phyloP scores from a whole-genome alignment of 2,329 filamentous ascomycete species.

The Penicillium aurantiogriseum region DNA sequence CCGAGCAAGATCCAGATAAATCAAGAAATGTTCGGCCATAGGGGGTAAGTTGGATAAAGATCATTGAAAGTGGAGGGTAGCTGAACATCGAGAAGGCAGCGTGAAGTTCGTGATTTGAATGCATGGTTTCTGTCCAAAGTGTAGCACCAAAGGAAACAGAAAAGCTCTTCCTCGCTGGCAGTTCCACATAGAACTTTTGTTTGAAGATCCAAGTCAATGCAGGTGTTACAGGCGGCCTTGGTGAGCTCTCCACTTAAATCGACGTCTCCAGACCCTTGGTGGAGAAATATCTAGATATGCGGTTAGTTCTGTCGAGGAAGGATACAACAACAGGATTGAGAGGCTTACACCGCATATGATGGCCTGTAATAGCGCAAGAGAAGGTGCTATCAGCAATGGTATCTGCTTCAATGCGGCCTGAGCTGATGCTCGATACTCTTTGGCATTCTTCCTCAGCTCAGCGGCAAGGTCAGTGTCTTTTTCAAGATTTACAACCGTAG shows the following conservation, averaged over 20 bases:
- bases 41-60: constrained; percentile 3
- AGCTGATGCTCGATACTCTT: constrained; percentile 6
- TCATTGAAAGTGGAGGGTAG: neutral
- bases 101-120: constrained; percentile 16
- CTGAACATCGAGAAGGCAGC: constrained; percentile 7
- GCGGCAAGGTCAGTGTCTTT: neutral
- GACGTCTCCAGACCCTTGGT: constrained; percentile 24
- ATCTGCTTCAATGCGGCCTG: constrained; percentile 18
- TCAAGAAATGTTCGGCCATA: constrained; percentile 10
- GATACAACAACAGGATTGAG: accelerated
- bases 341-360: constrained; percentile 4
- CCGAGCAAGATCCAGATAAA: constrained; percentile 21
- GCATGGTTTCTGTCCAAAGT: constrained; percentile 25
- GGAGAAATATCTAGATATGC: constrained; percentile 16
- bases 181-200: neutral
- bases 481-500: constrained; percentile 6
- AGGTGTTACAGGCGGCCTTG: constrained; percentile 20
- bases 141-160: constrained; percentile 27
- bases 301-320: neutral
- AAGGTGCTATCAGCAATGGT: constrained; percentile 12
- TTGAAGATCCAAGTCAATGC: constrained; percentile 18
- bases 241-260: constrained; percentile 18
- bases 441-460: neutral
- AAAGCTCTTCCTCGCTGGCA: constrained; percentile 18
- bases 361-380: constrained; percentile 17